Conservation (phyloP, 805 yeast genomes). For the Torulaspora delbrueckii region DNA sequence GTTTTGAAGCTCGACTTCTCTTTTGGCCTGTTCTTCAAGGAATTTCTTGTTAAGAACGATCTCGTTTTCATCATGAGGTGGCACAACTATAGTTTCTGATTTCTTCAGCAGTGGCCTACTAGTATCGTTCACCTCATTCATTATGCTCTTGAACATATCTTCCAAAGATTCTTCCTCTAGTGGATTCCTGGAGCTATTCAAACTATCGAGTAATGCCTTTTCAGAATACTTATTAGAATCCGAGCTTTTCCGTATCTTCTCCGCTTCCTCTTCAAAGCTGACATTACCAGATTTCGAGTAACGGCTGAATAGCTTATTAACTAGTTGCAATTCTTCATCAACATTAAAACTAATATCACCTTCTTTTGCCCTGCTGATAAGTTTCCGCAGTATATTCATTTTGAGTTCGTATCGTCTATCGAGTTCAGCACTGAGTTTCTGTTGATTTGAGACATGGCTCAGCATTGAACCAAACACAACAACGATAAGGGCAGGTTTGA, state of each 20-base stretch:
- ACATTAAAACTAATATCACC: slow-evolving; percentile 39
- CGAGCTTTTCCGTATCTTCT: slow-evolving; percentile 6
- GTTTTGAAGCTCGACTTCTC: slow-evolving; percentile 26
- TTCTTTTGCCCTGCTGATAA: slow-evolving; percentile 38
- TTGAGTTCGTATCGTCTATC: slow-evolving; percentile 38
- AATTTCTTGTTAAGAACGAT: slow-evolving; percentile 19
- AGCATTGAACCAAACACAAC: slow-evolving; percentile 46
- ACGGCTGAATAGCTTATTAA: slow-evolving; percentile 34
- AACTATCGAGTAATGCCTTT: slow-evolving; percentile 26
- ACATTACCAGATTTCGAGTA: slow-evolving; percentile 13
- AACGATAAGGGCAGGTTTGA: slow-evolving; percentile 40
- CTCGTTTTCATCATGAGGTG: slow-evolving; percentile 8
- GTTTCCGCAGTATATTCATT: slow-evolving; percentile 35
- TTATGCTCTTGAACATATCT: slow-evolving; percentile 29
- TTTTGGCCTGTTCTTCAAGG: slow-evolving; percentile 16
- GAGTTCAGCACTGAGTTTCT: slow-evolving; percentile 39
- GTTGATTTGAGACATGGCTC: slow-evolving; percentile 42
- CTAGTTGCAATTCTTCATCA: slow-evolving; percentile 39
- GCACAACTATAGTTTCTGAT: neutral
- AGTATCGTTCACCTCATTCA: slow-evolving; percentile 22
- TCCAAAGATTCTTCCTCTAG: slow-evolving; percentile 27
- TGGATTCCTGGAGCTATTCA: slow-evolving; percentile 19
- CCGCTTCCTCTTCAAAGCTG: slow-evolving; percentile 20
- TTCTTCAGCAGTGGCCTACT: neutral
- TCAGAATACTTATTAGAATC: slow-evolving; percentile 9